These are phyloP conservation scores for Trichoderma gracile DNA, from an alignment of 2,329 filamentous ascomycete species.

Conservation along the genomic window DNA sequence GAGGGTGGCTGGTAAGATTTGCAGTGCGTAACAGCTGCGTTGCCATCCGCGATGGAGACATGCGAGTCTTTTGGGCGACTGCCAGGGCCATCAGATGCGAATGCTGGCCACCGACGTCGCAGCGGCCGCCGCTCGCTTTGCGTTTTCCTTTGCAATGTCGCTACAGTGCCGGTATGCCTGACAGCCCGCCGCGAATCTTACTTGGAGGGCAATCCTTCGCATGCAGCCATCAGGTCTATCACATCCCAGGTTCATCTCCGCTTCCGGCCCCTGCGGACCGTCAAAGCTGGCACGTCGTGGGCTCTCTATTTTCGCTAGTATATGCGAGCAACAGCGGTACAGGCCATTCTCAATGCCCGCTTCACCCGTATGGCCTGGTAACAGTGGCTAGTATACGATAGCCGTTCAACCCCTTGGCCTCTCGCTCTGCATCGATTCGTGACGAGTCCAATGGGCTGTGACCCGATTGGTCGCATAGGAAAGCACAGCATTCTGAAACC, in stretches of 20 bases:
- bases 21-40: not conserved
- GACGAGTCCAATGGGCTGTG: not conserved
- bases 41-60: slow-evolving; percentile 9
- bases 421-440: not conserved
- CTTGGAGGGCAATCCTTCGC: slow-evolving; percentile 9
- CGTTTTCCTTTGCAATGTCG: not conserved
- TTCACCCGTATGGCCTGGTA: not conserved
- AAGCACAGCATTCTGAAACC: slow-evolving; percentile 22
- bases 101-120: not conserved
- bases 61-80: not conserved
- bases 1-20: not conserved
- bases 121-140: not conserved
- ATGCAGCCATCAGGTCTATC: slow-evolving; percentile 11
- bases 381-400: not conserved
- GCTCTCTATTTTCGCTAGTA: not conserved
- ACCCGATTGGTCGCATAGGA: slow-evolving; percentile 18
- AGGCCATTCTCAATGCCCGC: not conserved
- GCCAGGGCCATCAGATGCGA: not conserved
- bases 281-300: not conserved
- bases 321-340: not conserved
- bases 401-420: not conserved
- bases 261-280: not conserved
- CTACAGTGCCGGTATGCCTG: not conserved
- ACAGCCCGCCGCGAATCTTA: not conserved
- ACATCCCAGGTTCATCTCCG: slow-evolving; percentile 20